A percentile compares a stretch with the other conserved stretches of the same genome.
Conservation (phyloP, 257 asterid genomes). For the Scutellaria minor region DNA sequence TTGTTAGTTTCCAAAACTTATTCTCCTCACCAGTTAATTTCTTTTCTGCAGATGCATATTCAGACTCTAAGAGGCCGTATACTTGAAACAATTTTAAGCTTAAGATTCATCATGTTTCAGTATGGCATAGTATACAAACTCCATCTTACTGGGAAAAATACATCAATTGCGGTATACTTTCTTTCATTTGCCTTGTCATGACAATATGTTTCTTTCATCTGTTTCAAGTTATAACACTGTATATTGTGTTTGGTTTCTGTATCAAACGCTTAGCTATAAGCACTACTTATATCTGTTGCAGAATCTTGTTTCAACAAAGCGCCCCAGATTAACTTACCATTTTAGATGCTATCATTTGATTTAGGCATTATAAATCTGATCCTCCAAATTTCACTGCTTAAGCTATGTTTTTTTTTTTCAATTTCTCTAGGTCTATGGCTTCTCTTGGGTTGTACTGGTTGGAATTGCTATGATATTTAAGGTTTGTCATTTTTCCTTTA, state of each 20-base stretch:
- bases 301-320: slow-evolving; percentile 18
- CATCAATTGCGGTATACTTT: slow-evolving; percentile 89
- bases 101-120: slow-evolving; percentile 89
- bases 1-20: not conserved
- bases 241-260: slow-evolving; percentile 23
- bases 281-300: slow-evolving; percentile 9
- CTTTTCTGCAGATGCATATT: slow-evolving; percentile 74
- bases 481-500: slow-evolving; percentile 52
- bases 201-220: slow-evolving; percentile 2
- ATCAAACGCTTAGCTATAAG: slow-evolving; percentile 17
- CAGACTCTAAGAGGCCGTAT: slow-evolving; percentile 94
- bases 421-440: slow-evolving; percentile 75
- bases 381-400: not conserved
- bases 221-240: not conserved
- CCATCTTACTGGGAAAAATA: slow-evolving; percentile 65
- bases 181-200: slow-evolving; percentile 14
- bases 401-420: slow-evolving; percentile 26
- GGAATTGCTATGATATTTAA: slow-evolving; percentile 82
- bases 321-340: not conserved
- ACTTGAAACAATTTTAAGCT: slow-evolving; percentile 93
- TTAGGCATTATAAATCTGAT: slow-evolving; percentile 3
- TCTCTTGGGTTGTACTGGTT: slow-evolving; percentile 87
- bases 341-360: slow-evolving; percentile 4
- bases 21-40: slow-evolving; percentile 25
- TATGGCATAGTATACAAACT: slow-evolving; percentile 97